A percentile compares a stretch with the other conserved stretches of the same genome.
Evolutionary conservation across 768 basidiomycete genomes (phyloP).

Genomic region (Hericium coralloides): DNA sequence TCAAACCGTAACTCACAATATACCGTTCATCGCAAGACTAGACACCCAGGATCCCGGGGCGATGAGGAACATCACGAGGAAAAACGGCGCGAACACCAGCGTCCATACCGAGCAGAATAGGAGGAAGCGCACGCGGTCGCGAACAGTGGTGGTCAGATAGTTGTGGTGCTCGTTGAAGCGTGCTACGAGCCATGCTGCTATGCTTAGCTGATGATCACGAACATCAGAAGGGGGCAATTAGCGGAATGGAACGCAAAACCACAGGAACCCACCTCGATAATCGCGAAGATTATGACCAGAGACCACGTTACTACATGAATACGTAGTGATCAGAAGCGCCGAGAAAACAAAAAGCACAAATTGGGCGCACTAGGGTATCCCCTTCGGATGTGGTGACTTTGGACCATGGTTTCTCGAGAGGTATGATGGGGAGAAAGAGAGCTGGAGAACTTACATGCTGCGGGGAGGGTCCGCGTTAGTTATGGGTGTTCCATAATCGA

Average conservation of each 20-base stretch:
- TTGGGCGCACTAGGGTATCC: slow-evolving; percentile 9
- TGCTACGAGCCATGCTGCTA: slow-evolving; percentile 65
- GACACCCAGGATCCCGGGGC: not conserved
- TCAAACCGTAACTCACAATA: slow-evolving; percentile 6
- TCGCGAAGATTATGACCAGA: slow-evolving; percentile 6
- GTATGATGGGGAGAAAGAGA: not conserved
- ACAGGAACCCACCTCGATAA: slow-evolving; percentile 8
- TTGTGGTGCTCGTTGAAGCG: slow-evolving; percentile 50
- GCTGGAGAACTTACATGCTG: not conserved
- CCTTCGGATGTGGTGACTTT: not conserved
- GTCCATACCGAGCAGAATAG: slow-evolving; percentile 17
- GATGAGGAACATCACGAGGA: slow-evolving; percentile 3
- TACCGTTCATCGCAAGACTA: slow-evolving; percentile 7
- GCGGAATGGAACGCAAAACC: not conserved
- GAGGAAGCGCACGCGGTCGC: slow-evolving; percentile 33
- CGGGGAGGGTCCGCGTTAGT: no score
- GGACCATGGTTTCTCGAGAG: slow-evolving; percentile 1
- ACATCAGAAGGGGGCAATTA: not conserved
- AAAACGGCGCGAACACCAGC: slow-evolving; percentile 8
- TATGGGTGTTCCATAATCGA: not conserved
- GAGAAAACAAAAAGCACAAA: not conserved
- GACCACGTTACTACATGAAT: slow-evolving; percentile 5
- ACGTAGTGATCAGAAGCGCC: not conserved
- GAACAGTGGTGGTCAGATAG: slow-evolving; percentile 37
- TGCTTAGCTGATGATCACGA: slow-evolving; percentile 39